These are phyloP conservation scores for Cryptococcus wingfieldii DNA, from an alignment of 1,284 basidiomycete genomes.

Conservation along the genomic window DNA sequence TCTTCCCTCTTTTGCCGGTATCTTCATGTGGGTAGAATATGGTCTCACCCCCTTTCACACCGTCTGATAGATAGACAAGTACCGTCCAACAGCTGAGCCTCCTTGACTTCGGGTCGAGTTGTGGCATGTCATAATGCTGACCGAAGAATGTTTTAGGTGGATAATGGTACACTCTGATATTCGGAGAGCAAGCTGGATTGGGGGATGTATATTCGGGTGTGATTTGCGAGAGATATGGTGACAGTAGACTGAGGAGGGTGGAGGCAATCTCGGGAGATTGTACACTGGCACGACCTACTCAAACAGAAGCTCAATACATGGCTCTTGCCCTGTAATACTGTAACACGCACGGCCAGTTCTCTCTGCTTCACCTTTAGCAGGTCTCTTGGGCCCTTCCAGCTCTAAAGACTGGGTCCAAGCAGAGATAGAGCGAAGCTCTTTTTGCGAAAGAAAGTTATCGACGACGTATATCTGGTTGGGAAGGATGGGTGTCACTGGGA, in stretches of 20 bases:
- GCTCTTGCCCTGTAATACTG: not conserved
- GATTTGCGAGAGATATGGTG: constrained; percentile 57
- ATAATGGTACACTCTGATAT: constrained; percentile 48
- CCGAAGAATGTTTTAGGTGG: constrained; percentile 33
- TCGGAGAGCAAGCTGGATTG: constrained; percentile 35
- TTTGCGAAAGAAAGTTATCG: constrained; percentile 46
- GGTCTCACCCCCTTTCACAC: constrained; percentile 72
- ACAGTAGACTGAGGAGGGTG: constrained; percentile 54
- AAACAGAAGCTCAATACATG: not conserved
- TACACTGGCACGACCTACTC: constrained; percentile 61
- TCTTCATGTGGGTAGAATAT: constrained; percentile 57
- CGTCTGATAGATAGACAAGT: constrained; percentile 70
- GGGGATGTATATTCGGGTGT: constrained; percentile 10
- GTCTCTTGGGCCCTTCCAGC: constrained; percentile 61
- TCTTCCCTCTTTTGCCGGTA: constrained; percentile 17
- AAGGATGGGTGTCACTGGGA: constrained; percentile 52
- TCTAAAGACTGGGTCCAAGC: constrained; percentile 62
- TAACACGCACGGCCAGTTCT: constrained; percentile 62
- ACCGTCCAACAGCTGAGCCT: constrained; percentile 64
- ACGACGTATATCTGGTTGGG: constrained; percentile 65
- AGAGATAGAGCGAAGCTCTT: constrained; percentile 49
- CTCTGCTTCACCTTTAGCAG: constrained; percentile 72
- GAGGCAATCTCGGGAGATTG: constrained; percentile 61
- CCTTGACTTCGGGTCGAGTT: constrained; percentile 13
- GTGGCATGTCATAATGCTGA: constrained; percentile 29